A percentile compares a stretch with the other conserved stretches of the same genome.
Conservation (phyloP, 257 asterid genomes). For the Salvia miltiorrhiza region DNA sequence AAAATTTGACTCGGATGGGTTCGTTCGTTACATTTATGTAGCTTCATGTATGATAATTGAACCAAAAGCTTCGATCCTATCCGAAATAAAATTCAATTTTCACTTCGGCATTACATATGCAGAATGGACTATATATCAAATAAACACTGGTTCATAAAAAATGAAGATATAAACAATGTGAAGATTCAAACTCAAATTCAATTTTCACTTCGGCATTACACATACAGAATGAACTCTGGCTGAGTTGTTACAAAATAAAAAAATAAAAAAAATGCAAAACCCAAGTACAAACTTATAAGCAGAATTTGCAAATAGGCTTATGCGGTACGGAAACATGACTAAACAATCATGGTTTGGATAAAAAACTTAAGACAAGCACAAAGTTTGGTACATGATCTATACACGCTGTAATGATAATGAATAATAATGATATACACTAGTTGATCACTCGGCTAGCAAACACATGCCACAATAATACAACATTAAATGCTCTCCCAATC, state of each 20-base stretch:
- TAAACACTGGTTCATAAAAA: not conserved
- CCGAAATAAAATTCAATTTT: not conserved
- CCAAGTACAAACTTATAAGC: not conserved
- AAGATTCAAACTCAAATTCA: not conserved
- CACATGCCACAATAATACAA: constrained; percentile 25
- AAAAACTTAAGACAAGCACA: constrained; percentile 20
- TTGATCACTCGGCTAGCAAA: constrained; percentile 14
- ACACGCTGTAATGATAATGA: constrained; percentile 27
- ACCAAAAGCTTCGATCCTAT: not conserved
- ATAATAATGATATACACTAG: constrained; percentile 28
- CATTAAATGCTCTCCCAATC: constrained; percentile 10
- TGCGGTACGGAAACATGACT: not conserved
- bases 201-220: not conserved
- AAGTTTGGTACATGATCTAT: constrained; percentile 21
- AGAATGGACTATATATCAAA: not conserved
- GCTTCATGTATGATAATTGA: not conserved
- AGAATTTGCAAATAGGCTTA: not conserved
- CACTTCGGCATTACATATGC: not conserved
- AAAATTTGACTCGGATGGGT: no score
- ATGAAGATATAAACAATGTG: not conserved
- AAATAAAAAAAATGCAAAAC: not conserved
- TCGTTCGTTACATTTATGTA: no score
- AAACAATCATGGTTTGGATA: not conserved
- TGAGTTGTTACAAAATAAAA: not conserved
- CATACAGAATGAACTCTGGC: not conserved